phyloP scores from a whole-genome alignment of 2,329 filamentous ascomycete species.

The Fusarium duplospermum region DNA sequence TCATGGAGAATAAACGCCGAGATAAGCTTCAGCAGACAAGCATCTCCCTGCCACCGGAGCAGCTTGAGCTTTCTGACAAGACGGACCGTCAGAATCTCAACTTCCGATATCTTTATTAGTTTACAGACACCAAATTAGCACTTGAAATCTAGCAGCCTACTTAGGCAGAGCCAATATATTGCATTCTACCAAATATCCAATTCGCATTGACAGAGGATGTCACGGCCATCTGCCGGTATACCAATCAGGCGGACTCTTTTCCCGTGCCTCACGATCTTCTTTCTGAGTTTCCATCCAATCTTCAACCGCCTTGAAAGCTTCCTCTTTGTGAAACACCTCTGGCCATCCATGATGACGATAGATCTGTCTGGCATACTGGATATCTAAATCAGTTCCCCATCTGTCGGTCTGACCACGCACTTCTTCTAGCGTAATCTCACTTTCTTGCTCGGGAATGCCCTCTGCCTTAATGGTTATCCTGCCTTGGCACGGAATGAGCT shows the following conservation, averaged over 20 bases:
- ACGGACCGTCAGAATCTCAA: conserved; percentile 31
- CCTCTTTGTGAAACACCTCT: conserved; percentile 45
- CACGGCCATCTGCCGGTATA: neutral
- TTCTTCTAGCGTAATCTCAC: conserved; percentile 27
- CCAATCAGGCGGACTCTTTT: neutral
- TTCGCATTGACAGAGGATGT: neutral
- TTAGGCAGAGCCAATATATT: neutral
- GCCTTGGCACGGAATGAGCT: conserved; percentile 32
- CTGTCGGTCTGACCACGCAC: conserved; percentile 15
- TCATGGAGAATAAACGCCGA: conserved; percentile 30
- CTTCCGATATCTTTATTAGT: conserved; percentile 40
- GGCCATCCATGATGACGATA: conserved; percentile 50
- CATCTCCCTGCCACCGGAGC: neutral
- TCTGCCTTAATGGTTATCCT: conserved; percentile 13
- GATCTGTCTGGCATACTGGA: conserved; percentile 36
- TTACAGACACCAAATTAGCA: neutral
- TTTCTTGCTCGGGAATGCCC: conserved; percentile 4
- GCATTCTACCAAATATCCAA: neutral
- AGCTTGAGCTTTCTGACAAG: conserved; percentile 34
- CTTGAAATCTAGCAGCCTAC: neutral
- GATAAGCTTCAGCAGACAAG: conserved; percentile 18
- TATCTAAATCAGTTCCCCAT: conserved; percentile 25
- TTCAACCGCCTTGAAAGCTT: conserved; percentile 20
- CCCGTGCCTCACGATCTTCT: neutral
- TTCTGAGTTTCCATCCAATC: neutral